Evolutionary conservation across 2,329 filamentous ascomycete species (phyloP).

Genomic region (Pseudofabraea citricarpa): DNA sequence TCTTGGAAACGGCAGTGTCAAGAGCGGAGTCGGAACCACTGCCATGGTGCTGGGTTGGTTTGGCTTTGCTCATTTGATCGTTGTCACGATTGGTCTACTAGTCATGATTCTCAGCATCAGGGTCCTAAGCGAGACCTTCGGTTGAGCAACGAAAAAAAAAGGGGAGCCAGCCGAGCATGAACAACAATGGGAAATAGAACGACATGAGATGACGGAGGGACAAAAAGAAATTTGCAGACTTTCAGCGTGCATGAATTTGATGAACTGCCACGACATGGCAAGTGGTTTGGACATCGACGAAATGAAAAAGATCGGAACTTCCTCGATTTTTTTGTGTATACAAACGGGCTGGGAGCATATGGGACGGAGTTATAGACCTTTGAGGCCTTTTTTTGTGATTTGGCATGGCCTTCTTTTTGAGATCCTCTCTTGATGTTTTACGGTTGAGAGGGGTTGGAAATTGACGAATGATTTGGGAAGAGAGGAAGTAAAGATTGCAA

Average conservation of each 20-base stretch:
- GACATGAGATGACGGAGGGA: not conserved
- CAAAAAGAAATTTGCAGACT: constrained; percentile 9
- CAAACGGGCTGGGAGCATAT: constrained; percentile 13
- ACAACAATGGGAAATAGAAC: constrained; percentile 1
- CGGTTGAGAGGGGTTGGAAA: too few species aligned
- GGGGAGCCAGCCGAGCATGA: not conserved
- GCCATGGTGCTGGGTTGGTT: constrained; percentile 99
- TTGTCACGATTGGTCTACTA: constrained; percentile 90
- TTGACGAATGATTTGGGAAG: too few species aligned
- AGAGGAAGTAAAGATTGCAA: too few species aligned
- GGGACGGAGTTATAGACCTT: constrained; percentile 15
- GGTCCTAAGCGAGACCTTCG: constrained; percentile 57
- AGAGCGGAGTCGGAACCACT: constrained; percentile 82
- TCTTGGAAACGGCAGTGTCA: constrained; percentile 83
- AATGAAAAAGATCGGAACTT: not conserved
- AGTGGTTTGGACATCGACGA: constrained; percentile 2
- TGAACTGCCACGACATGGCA: constrained; percentile 5
- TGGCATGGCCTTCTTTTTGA: too few species aligned
- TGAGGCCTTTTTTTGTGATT: constrained; percentile 7
- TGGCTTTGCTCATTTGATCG: constrained; percentile 85
- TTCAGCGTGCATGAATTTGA: constrained; percentile 21
- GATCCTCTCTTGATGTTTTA: too few species aligned
- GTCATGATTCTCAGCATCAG: constrained; percentile 96
- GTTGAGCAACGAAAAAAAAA: constrained; percentile 12
- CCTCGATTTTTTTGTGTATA: constrained; percentile 14